These are phyloP conservation scores for Chaetomiaceae sp. DNA, from an alignment of 2,329 filamentous ascomycete genomes.

Conservation along the genomic window DNA sequence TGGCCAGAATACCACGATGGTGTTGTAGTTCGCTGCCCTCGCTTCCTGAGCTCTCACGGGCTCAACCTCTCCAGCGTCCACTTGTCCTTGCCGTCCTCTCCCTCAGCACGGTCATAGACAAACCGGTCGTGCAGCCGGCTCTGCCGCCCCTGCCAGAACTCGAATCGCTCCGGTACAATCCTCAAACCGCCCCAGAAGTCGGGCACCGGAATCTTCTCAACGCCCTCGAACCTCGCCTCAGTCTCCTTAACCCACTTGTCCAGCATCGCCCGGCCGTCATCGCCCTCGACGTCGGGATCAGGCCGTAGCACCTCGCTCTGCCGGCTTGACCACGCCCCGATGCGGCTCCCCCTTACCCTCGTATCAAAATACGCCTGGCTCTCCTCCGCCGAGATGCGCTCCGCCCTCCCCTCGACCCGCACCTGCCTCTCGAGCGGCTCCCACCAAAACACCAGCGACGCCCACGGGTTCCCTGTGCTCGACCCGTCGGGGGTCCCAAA, in stretches of 20 bases:
- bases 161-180: slow-evolving; percentile 77
- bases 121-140: slow-evolving; percentile 94
- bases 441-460: slow-evolving; percentile 89
- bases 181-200: slow-evolving; percentile 92
- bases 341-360: slow-evolving; percentile 69
- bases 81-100: slow-evolving; percentile 40
- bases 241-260: slow-evolving; percentile 73
- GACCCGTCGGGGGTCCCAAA: slow-evolving; percentile 30
- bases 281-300: slow-evolving; percentile 35
- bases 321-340: slow-evolving; percentile 90
- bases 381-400: slow-evolving; percentile 64
- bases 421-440: slow-evolving; percentile 81
- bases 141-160: slow-evolving; percentile 94
- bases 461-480: slow-evolving; percentile 61
- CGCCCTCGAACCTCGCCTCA: slow-evolving; percentile 68
- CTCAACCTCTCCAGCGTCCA: slow-evolving; percentile 73
- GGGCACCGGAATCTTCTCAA: slow-evolving; percentile 80
- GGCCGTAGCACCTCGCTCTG: slow-evolving; percentile 73
- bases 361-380: slow-evolving; percentile 66
- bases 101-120: slow-evolving; percentile 64
- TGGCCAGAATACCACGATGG: background rate
- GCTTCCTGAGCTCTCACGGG: slow-evolving; percentile 43
- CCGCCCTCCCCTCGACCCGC: slow-evolving; percentile 73
- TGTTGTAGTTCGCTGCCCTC: background rate
- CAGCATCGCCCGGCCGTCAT: slow-evolving; percentile 68